A percentile compares a stretch with the other conserved stretches of the same genome.
Conservation (phyloP, 441 rosid species). For the Lepidium campestre region DNA sequence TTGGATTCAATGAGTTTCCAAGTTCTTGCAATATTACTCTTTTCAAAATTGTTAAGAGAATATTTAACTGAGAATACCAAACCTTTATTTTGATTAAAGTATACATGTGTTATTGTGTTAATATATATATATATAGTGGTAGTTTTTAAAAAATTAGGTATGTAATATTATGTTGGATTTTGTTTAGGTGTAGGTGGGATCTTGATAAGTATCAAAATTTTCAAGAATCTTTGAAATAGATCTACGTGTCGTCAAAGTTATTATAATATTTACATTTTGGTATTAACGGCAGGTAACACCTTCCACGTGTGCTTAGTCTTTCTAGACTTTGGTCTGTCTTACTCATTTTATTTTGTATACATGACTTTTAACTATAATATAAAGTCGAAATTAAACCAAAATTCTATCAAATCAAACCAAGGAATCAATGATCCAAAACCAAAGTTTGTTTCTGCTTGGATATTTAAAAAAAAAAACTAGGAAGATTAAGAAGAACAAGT, state of each 20-base stretch:
- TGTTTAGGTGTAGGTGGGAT: slow-evolving; percentile 22
- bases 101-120: no score
- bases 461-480: not conserved
- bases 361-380: not conserved
- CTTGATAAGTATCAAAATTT: slow-evolving; percentile 9
- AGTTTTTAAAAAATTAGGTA: not conserved
- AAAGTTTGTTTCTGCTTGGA: not conserved
- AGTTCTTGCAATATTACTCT: not conserved
- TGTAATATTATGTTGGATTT: not conserved
- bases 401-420: not conserved
- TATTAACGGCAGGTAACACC: slow-evolving; percentile 13
- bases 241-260: slow-evolving; percentile 8
- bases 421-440: not conserved
- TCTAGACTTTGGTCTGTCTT: not conserved
- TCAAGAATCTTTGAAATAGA: slow-evolving; percentile 13
- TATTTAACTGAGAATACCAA: no score
- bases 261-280: not conserved
- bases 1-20: not conserved
- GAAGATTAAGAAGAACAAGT: not conserved
- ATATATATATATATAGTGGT: no score
- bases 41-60: no score
- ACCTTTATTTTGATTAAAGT: not conserved
- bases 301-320: slow-evolving; percentile 18
- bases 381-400: not conserved
- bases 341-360: not conserved